These are phyloP conservation scores for Trichoderma sp. DNA, from an alignment of 2,329 filamentous ascomycete species.

Conservation along the genomic window DNA sequence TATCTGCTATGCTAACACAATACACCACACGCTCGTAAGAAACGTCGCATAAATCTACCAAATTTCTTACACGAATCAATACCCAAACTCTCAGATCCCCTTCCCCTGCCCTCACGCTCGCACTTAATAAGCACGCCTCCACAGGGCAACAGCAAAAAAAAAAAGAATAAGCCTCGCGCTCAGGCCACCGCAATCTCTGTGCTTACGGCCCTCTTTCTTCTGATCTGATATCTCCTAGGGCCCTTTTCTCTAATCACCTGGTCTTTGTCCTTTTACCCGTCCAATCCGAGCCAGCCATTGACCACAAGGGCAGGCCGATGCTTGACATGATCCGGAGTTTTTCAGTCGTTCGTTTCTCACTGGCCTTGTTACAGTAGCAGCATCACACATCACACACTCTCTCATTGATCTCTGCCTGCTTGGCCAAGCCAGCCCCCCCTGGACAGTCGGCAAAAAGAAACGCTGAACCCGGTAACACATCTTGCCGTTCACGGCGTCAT, in stretches of 20 bases:
- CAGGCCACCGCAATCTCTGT: conserved; percentile 26
- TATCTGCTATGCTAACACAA: not conserved
- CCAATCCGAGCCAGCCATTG: not conserved
- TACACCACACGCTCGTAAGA: not conserved
- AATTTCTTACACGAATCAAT: not conserved
- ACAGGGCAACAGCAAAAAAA: not conserved
- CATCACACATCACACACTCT: not conserved
- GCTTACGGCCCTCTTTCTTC: conserved; percentile 14
- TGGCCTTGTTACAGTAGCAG: not conserved
- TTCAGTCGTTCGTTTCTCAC: not conserved
- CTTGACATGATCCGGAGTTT: conserved; percentile 5
- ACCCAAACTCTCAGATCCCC: not conserved
- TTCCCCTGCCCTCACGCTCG: not conserved
- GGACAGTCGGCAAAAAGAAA: too few relatives aligned
- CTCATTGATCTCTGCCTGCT: not conserved
- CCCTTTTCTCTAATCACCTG: not conserved
- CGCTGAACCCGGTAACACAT: not conserved
- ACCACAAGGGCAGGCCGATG: not conserved
- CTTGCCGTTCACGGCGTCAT: not conserved
- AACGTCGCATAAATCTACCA: not conserved
- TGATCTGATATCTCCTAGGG: conserved; percentile 24
- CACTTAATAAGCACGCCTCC: conserved; percentile 2
- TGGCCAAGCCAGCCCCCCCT: not conserved
- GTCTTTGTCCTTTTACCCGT: conserved; percentile 3
- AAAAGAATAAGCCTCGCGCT: conserved; percentile 13